Evolutionary conservation across 1,284 basidiomycete species (phyloP), one percentile per base, ranked within the genome.

Genomic region (Flammula alnicola): DNA sequence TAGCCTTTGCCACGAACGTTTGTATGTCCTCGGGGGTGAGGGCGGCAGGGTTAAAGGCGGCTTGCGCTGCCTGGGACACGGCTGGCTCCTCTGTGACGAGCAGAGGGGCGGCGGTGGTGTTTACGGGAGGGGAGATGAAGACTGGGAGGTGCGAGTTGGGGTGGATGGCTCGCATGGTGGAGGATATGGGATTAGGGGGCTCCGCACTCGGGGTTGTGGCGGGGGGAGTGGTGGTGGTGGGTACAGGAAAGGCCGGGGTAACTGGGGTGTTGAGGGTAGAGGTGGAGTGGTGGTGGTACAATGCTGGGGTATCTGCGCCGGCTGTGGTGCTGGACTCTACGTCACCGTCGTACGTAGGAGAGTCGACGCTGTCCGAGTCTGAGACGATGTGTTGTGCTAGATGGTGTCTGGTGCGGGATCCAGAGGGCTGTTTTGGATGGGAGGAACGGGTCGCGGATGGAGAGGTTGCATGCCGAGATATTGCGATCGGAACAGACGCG

Each of bases 261-360:
- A n/a, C n/a, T n/a, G n/a, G n/a, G n/a, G n/a, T 12, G 47, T 36
- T 6, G 47, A 39, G 16, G 47, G 39, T 8, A 39, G 36, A 19
- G 23, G 42, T 20, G 29, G 17, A 14, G 19, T 63, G 71, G 61
- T 69, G 62, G 56, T 67, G 64, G 16, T 63, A 58, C 41, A 51
- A 49, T 53, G 54, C 35, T 63, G 56, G 38, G 61, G 67, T 65
- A 36, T 75, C 72, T 9, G 69, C 69, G 26, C 77, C 75, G 30
- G 75, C 79, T n/a, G 81, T 87, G 4, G 86, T 82, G 63, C 81
- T 85, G 42, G 83, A 88, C 66, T 95, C 93, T 51, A 95, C 77
- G 69, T 95, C 93, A 33, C 93, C 93, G 62, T 95, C 92, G 66
- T 95, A 95, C 0, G 92, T 95, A 25, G 88, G 88, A 0, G 86